These are phyloP conservation scores for Phalaenopsis equestris DNA, from an alignment of 106 monocot genomes.

Conservation along the genomic window DNA sequence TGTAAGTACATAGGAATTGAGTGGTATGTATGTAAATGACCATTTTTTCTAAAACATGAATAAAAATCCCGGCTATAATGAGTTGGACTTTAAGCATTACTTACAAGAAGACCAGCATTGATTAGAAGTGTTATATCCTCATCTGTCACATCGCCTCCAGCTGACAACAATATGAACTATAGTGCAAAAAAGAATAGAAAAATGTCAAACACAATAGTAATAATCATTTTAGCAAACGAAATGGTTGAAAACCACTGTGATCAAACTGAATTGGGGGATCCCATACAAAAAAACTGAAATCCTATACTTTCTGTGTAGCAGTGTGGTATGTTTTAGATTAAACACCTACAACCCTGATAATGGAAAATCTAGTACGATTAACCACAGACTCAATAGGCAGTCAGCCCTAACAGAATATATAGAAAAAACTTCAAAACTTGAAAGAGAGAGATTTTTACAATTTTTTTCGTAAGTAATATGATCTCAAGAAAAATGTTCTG, in stretches of 20 bases:
- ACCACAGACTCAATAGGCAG: not conserved
- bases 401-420: not conserved
- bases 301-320: not conserved
- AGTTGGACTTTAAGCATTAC: constrained; percentile 19
- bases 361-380: not conserved
- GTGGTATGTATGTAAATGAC: too few relatives aligned
- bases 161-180: constrained; percentile 68
- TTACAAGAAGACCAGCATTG: constrained; percentile 83
- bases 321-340: not conserved
- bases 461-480: not conserved
- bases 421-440: not conserved
- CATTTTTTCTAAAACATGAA: not conserved
- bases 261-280: too few relatives aligned
- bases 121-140: constrained; percentile 74
- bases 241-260: not conserved
- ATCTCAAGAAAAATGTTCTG: not conserved
- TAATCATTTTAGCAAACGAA: not conserved
- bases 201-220: constrained; percentile 13
- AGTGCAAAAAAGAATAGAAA: constrained; percentile 28
- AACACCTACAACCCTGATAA: not conserved
- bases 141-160: constrained; percentile 64
- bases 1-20: too few relatives aligned
- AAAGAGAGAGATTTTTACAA: not conserved
- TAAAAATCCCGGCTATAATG: not conserved
- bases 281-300: not conserved